A percentile compares a stretch with the other conserved stretches of the same genome.
phyloP scores from a whole-genome alignment of 495 filamentous ascomycete genomes.

The Aspergillus funiculosus region DNA sequence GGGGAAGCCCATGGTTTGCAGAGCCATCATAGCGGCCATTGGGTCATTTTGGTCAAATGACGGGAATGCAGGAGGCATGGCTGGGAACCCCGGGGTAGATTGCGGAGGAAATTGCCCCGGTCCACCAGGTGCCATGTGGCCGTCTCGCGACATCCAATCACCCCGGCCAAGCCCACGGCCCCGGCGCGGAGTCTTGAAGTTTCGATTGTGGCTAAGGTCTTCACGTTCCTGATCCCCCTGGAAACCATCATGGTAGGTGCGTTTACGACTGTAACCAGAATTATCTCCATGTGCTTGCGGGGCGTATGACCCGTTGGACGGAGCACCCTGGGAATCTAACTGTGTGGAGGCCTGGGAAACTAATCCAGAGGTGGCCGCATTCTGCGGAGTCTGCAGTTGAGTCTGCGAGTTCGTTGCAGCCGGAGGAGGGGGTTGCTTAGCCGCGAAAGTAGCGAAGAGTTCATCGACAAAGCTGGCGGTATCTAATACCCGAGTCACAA shows the following conservation, averaged over 20 bases:
- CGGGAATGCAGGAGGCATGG: constrained; percentile 46
- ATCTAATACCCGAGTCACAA: constrained; percentile 41
- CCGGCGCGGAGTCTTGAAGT: constrained; percentile 69
- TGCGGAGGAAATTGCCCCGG: constrained; percentile 30
- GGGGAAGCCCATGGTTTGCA: constrained; percentile 64
- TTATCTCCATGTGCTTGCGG: constrained; percentile 16
- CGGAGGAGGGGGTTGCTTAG: constrained; percentile 41
- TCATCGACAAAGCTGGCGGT: constrained; percentile 75
- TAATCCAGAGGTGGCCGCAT: constrained; percentile 23
- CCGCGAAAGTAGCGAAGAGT: constrained; percentile 64
- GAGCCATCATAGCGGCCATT: constrained; percentile 62
- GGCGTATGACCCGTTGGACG: constrained; percentile 25
- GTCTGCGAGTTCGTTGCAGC: constrained; percentile 41
- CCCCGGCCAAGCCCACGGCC: constrained; percentile 55
- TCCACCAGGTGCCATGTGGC: constrained; percentile 14
- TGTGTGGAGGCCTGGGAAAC: constrained; percentile 22
- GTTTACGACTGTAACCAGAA: constrained; percentile 43
- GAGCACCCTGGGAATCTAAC: constrained; percentile 36
- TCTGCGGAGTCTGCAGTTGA: constrained; percentile 47
- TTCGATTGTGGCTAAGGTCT: constrained; percentile 46
- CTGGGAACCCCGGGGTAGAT: constrained; percentile 38
- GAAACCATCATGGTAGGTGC: constrained; percentile 53
- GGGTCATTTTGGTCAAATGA: constrained; percentile 59
- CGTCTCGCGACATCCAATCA: constrained; percentile 38
- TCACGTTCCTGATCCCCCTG: constrained; percentile 45